Evolutionary conservation across 2,329 filamentous ascomycete species (phyloP).

Genomic region (Coniochaeta sp.): DNA sequence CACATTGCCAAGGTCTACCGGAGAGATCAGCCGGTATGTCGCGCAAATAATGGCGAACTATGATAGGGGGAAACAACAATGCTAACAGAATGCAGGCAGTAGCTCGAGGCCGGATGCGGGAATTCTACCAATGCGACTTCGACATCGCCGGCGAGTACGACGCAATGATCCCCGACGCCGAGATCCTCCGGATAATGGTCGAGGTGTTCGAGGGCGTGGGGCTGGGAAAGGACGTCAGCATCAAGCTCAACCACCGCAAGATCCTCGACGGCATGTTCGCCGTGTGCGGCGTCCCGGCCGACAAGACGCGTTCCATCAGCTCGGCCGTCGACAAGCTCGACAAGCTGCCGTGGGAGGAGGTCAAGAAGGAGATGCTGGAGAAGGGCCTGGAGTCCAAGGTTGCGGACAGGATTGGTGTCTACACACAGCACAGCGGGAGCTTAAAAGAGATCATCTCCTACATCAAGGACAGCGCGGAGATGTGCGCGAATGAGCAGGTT

Average conservation of each 20-base stretch:
- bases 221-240: slow-evolving; percentile 58
- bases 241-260: slow-evolving; percentile 93
- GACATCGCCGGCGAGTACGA: slow-evolving; percentile 88
- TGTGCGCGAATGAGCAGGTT: slow-evolving; percentile 66
- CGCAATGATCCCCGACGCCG: slow-evolving; percentile 85
- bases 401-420: slow-evolving; percentile 82
- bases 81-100: slow-evolving; percentile 61
- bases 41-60: too few relatives aligned
- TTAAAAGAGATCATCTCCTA: slow-evolving; percentile 59
- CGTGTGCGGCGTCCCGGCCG: slow-evolving; percentile 78
- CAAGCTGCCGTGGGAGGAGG: slow-evolving; percentile 84
- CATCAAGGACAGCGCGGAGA: slow-evolving; percentile 57
- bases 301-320: slow-evolving; percentile 83
- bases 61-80: background rate
- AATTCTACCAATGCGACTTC: slow-evolving; percentile 97
- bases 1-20: slow-evolving; percentile 77
- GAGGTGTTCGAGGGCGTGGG: slow-evolving; percentile 77
- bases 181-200: slow-evolving; percentile 48
- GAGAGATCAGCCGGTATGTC: slow-evolving; percentile 1
- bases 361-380: slow-evolving; percentile 82
- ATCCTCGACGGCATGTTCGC: slow-evolving; percentile 89
- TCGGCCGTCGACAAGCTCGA: slow-evolving; percentile 95
- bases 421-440: slow-evolving; percentile 38
- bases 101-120: slow-evolving; percentile 85
- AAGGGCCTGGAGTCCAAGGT: slow-evolving; percentile 72